phyloP scores from a whole-genome alignment of 768 basidiomycete genomes.

The Leucocoprinus birnbaumii region DNA sequence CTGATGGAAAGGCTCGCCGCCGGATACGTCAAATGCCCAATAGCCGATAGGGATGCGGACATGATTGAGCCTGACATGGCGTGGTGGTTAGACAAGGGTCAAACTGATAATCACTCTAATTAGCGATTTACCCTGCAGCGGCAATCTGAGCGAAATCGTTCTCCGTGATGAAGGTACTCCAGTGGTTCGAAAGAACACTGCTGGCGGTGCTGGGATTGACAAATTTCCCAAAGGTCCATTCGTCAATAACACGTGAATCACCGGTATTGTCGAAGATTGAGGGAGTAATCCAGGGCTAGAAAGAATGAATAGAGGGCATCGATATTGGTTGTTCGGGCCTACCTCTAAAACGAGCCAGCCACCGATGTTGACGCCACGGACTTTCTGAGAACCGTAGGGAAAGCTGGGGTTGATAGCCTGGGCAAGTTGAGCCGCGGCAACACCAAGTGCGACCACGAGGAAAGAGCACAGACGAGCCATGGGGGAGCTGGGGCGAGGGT shows the following conservation, averaged over 20 bases:
- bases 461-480: neutral
- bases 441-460: neutral
- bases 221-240: constrained; percentile 72
- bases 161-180: constrained; percentile 85
- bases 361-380: constrained; percentile 84
- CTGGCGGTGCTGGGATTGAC: constrained; percentile 49
- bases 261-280: constrained; percentile 71
- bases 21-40: constrained; percentile 82
- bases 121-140: constrained; percentile 57
- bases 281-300: constrained; percentile 76
- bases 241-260: constrained; percentile 59
- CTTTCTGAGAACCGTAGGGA: constrained; percentile 68
- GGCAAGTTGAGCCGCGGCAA: neutral
- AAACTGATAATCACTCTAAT: too few species aligned
- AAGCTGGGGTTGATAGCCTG: constrained; percentile 33
- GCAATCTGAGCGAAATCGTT: constrained; percentile 74
- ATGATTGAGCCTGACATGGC: constrained; percentile 49
- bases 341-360: constrained; percentile 51
- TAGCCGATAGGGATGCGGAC: constrained; percentile 86
- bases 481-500: neutral
- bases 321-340: constrained; percentile 8
- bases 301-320: constrained; percentile 8
- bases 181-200: constrained; percentile 59
- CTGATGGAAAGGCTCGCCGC: constrained; percentile 76
- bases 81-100: constrained; percentile 4